Base-by-base conservation (phyloP, 2,329 filamentous ascomycete genomes). In the Colletotrichum sp. region DNA sequence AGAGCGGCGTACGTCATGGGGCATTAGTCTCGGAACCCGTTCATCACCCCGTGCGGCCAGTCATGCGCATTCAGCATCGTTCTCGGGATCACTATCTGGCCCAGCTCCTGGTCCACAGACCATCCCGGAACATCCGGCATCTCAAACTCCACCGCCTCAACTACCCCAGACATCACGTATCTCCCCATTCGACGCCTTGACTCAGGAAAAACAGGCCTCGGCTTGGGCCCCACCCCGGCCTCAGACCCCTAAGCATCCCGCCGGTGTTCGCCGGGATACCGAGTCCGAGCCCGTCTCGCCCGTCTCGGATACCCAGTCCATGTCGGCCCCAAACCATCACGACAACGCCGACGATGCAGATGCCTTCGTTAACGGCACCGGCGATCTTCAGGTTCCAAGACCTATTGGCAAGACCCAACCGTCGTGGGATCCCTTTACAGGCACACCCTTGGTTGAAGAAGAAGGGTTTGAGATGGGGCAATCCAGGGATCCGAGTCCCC, bases 1-100 rank as follows among this genome's bases (percentile, higher is more conserved):
- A 78, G 85, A 86, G 76, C 84, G 86, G 71, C 86, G 87, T 71
- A 82, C 83, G 65, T 89, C 88, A 28, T 89, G 87, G 88, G 85
- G 84, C 65, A 76, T 88, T 80, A 81, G 81, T 75, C 78, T 85
- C 78, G 80, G 84, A 77, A 72, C 81, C 66, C 84, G 82, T 78
- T 81, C 84, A 34, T 78, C 73, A 21, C 43, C 80, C 71, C 80
- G 77, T 72, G 76, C 78, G 74, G 81, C 82, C 69, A 73, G 57
- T 72, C 57, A 73, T 68, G 70, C 61, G 24, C 70, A 52, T 64
- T 75, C 73, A 68, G 52, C 63, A 32, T 75, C 70, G 43, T 70
- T 57, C 24, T 73, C 73, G 30, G 73, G 64, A 68, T 68, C 73
- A 18, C 39, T 68, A 14, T 64, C 64, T 34, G 70, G 64, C 60